These are phyloP conservation scores for Verticillium nubilum DNA, from an alignment of 2,329 filamentous ascomycete species.

Conservation along the genomic window DNA sequence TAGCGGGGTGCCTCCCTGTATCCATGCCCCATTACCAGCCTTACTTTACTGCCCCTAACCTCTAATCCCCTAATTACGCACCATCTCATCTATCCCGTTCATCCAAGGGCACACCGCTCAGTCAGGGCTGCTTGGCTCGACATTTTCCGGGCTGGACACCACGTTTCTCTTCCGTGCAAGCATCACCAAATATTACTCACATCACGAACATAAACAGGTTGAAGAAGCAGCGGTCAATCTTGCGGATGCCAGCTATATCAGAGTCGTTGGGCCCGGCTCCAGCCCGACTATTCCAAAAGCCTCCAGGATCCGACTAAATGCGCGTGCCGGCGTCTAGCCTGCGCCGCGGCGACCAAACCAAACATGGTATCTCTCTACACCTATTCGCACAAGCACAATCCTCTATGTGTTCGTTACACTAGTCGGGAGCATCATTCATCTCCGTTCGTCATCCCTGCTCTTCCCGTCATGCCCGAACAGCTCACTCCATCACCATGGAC, in stretches of 20 bases:
- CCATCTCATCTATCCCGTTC: too few species aligned
- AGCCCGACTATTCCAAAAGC: not conserved
- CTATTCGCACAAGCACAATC: conserved; percentile 3
- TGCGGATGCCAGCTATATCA: not conserved
- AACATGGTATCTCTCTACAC: conserved; percentile 7
- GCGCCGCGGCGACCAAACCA: not conserved
- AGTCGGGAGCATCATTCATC: not conserved
- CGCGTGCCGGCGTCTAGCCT: not conserved
- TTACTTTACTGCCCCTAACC: too few species aligned
- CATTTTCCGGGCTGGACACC: too few species aligned
- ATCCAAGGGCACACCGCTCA: too few species aligned
- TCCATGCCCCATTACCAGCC: too few species aligned
- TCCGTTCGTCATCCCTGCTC: not conserved
- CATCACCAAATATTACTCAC: too few species aligned
- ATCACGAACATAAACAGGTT: not conserved
- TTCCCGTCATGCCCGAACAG: not conserved
- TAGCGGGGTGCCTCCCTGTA: too few species aligned
- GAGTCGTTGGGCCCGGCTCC: not conserved
- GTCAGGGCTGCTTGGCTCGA: too few species aligned
- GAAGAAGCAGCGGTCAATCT: not conserved
- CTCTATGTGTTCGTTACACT: not conserved
- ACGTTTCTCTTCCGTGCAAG: too few species aligned
- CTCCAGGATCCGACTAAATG: not conserved
- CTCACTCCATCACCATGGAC: not conserved
- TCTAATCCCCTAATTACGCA: too few species aligned